Evolutionary conservation across 768 basidiomycete species (phyloP).

Genomic region (Saitozyma sp.): DNA sequence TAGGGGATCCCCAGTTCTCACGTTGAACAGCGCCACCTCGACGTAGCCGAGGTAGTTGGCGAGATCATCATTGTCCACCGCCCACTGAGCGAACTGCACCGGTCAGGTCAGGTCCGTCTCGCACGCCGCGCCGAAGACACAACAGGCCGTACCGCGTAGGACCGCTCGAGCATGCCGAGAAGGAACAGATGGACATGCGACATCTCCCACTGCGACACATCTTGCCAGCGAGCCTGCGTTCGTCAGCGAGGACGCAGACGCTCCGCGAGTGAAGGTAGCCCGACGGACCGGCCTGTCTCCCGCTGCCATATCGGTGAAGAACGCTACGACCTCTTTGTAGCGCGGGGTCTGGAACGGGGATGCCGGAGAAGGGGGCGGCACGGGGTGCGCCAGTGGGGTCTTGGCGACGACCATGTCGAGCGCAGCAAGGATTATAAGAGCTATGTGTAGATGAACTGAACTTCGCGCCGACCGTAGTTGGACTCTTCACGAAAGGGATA

Average conservation of each 20-base stretch:
- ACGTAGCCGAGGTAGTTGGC: slow-evolving; percentile 19
- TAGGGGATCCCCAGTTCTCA: neutral
- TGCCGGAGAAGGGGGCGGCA: neutral
- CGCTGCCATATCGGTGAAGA: neutral
- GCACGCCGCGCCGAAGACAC: neutral
- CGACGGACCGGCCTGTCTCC: slow-evolving; percentile 1
- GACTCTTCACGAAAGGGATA: too few species aligned
- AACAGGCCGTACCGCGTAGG: slow-evolving; percentile 9
- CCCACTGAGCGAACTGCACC: slow-evolving; percentile 5
- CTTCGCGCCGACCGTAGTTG: too few species aligned
- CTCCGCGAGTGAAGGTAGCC: neutral
- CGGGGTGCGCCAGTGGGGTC: neutral
- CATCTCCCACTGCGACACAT: slow-evolving; percentile 15
- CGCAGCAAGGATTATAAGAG: too few species aligned
- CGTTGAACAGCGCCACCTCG: slow-evolving; percentile 16
- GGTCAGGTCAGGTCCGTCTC: neutral
- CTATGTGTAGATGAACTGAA: too few species aligned
- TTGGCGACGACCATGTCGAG: too few species aligned
- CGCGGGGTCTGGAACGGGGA: neutral
- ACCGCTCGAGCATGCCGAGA: slow-evolving; percentile 4
- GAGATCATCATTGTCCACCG: slow-evolving; percentile 14
- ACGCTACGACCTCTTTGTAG: neutral
- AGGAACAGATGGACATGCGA: slow-evolving; percentile 13
- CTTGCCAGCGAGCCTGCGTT: slow-evolving; percentile 3
- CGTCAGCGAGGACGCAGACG: neutral